These are phyloP conservation scores for Colletotrichum tamarilloi DNA, from an alignment of 2,329 filamentous ascomycete species.

Conservation along the genomic window DNA sequence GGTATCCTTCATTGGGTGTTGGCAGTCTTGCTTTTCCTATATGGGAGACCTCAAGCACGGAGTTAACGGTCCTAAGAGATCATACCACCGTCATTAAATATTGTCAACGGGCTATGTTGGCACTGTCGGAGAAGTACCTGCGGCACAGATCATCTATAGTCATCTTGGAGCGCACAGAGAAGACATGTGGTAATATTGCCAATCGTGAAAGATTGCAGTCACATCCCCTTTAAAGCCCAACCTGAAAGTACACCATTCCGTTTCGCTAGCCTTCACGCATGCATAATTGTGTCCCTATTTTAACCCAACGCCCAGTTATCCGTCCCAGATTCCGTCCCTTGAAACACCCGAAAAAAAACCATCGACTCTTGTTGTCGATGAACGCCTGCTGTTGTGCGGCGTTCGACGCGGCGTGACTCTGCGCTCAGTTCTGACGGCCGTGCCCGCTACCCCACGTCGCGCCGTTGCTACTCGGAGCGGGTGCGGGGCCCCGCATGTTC, in stretches of 20 bases:
- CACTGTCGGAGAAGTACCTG: background rate
- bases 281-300: background rate
- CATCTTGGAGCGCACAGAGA: background rate
- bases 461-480: constrained; percentile 15
- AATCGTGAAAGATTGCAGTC: background rate
- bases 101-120: background rate
- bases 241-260: background rate
- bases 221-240: background rate
- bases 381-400: background rate
- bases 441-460: constrained; percentile 20
- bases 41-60: background rate
- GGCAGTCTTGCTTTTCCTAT: background rate
- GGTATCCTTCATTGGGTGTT: background rate
- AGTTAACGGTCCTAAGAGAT: background rate
- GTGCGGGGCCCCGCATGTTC: background rate
- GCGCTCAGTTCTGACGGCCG: background rate
- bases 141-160: background rate
- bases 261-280: background rate
- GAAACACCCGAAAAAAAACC: background rate
- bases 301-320: background rate
- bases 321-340: background rate
- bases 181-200: background rate
- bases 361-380: background rate
- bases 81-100: background rate
- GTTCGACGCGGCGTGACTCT: background rate